phyloP scores from a whole-genome alignment of 305 asterid genomes.

The Fraxinus latifolia region DNA sequence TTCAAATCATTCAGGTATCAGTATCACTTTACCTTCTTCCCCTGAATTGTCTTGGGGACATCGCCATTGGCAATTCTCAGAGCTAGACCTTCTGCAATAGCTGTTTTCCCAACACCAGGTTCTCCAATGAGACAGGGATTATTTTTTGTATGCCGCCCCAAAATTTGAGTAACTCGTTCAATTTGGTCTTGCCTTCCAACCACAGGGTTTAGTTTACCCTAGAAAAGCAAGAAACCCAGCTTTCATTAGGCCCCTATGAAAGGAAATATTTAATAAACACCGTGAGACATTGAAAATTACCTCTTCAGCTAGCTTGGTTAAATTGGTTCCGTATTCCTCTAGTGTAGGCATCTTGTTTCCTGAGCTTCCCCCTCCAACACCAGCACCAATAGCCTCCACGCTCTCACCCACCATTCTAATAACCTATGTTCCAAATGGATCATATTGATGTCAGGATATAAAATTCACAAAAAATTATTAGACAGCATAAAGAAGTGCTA shows the following conservation, averaged over 20 bases:
- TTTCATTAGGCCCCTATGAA: conserved; percentile 5
- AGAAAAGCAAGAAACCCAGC: conserved; percentile 21
- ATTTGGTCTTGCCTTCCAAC: conserved; percentile 86
- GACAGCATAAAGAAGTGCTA: background rate
- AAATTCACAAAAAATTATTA: background rate
- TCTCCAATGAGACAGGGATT: conserved; percentile 98
- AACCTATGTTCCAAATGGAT: conserved; percentile 42
- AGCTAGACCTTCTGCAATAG: conserved; percentile 94
- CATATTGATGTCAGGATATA: conserved; percentile 7
- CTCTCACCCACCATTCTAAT: conserved; percentile 92
- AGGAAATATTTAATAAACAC: conserved; percentile 13
- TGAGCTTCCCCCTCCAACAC: conserved; percentile 83
- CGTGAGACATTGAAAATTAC: conserved; percentile 34
- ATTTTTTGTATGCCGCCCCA: conserved; percentile 88
- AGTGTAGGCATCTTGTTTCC: conserved; percentile 91
- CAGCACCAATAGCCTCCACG: conserved; percentile 86
- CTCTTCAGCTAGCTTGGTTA: conserved; percentile 97
- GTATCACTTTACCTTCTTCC: conserved; percentile 61
- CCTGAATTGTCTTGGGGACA: conserved; percentile 94
- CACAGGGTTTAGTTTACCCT: conserved; percentile 97
- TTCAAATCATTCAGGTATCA: conserved; percentile 1
- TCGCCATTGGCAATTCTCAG: conserved; percentile 91
- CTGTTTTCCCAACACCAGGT: conserved; percentile 98
- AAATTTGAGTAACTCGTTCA: conserved; percentile 89
- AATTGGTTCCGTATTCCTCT: conserved; percentile 93